Conservation (phyloP, 2,329 filamentous ascomycete genomes). For the Cytospora mali region DNA sequence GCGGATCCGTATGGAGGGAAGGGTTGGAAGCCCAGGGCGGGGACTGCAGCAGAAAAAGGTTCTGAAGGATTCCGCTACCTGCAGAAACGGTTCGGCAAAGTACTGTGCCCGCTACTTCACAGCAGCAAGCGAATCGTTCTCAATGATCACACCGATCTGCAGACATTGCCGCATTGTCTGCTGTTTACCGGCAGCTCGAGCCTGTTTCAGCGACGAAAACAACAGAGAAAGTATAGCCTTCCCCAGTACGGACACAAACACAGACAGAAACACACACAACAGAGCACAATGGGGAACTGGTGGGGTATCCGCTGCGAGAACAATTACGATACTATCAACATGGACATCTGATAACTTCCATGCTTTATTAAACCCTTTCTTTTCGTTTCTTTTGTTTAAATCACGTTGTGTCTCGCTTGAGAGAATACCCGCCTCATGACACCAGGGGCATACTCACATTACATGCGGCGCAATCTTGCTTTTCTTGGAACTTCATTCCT, state of each 20-base stretch:
- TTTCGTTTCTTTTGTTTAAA: background rate
- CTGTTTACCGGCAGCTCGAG: background rate
- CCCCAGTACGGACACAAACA: background rate
- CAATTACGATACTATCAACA: background rate
- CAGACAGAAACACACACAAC: too few relatives aligned
- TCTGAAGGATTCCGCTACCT: slow-evolving; percentile 15
- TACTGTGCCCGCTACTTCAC: background rate
- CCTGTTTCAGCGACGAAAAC: background rate
- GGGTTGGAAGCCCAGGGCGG: background rate
- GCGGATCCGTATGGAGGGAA: background rate
- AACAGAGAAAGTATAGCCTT: too few relatives aligned
- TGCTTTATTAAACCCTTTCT: too few relatives aligned
- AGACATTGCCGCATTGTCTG: background rate
- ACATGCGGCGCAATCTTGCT: background rate
- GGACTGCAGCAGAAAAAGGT: slow-evolving; percentile 4
- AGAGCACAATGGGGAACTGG: background rate
- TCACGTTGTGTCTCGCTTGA: background rate
- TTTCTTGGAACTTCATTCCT: background rate
- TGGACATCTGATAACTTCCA: background rate
- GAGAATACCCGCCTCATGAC: background rate
- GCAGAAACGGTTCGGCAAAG: background rate
- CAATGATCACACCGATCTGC: background rate
- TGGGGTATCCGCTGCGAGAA: background rate
- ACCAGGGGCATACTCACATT: background rate
- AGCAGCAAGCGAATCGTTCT: background rate